Base-by-base conservation (phyloP, 768 basidiomycete species). In the Asterophora parasitica region DNA sequence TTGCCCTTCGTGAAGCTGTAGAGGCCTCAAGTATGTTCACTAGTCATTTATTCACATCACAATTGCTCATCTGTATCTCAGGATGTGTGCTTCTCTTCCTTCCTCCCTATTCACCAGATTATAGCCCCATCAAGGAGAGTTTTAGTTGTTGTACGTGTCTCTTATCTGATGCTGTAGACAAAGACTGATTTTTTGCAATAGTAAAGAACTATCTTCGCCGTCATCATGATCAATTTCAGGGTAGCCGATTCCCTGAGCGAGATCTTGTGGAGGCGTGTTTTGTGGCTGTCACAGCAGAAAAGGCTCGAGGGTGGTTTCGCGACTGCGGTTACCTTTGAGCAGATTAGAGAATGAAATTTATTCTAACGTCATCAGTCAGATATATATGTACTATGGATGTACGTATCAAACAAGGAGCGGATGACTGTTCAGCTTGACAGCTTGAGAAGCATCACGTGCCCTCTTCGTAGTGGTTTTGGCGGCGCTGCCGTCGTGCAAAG, bases 101-200 rank as follows among this genome's bases (percentile, higher is more conserved):
- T 11, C 66, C 67, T 4, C 57, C 64, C 2, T 71, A 70, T 48
- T 69, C 61, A 2, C 68, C 69, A 6, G 67, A 71, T 53, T 60
- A 58, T 42, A 67, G 40, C 40, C 67, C 64, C 2, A 70, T 70
- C 36, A 65, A 71, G 46, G 58, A 66, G 46, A 58, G 54, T n/a
- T 71, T 70, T 54, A 65, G 63, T 43, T 52, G 57, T 17, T 34
- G 57, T 64, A 48, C 4, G 59, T 55, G 17, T 46, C 13, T 46
- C 13, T 15, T 15, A 26, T 26, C 3, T 13, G 4, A 8, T 19
- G n/a, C 26, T 8, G 15, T 7, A 31, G 4, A 16, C 7, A 2
- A n/a, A 7, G 17, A n/a, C 41, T 42, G 13, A 44, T n/a, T 37
- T 13, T n/a, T 5, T 43, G 34, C n/a, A 4, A 2, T 26, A 61